Evolutionary conservation across 1,139 yeast genomes (phyloP).

Genomic region (Pichia sorboxylosa): DNA sequence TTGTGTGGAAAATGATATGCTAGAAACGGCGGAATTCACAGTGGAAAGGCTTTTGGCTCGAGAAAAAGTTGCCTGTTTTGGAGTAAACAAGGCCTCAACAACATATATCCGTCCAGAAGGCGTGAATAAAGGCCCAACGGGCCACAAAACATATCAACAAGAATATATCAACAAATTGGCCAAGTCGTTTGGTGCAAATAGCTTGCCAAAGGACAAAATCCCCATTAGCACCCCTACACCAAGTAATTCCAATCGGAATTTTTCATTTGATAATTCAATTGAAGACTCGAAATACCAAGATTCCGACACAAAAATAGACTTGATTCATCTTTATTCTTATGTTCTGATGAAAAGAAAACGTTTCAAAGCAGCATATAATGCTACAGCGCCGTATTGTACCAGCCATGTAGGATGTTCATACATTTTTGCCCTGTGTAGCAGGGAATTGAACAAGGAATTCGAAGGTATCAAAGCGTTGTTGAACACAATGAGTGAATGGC

Average conservation of each 20-base stretch:
- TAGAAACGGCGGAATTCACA: slow-evolving; percentile 68
- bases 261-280: too few relatives aligned
- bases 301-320: slow-evolving; percentile 30
- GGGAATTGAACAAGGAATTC: slow-evolving; percentile 40
- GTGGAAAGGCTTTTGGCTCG: slow-evolving; percentile 60
- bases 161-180: too few relatives aligned
- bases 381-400: slow-evolving; percentile 26
- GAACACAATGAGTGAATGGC: slow-evolving; percentile 28
- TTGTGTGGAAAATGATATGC: slow-evolving; percentile 59
- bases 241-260: too few relatives aligned
- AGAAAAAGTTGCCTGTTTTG: slow-evolving; percentile 1
- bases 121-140: too few relatives aligned
- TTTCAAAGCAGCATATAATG: slow-evolving; percentile 49
- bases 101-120: too few relatives aligned
- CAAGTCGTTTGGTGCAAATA: too few relatives aligned
- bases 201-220: too few relatives aligned
- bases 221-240: too few relatives aligned
- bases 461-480: slow-evolving; percentile 58
- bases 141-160: too few relatives aligned
- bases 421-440: slow-evolving; percentile 56
- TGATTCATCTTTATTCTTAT: slow-evolving; percentile 53
- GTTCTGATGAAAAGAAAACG: slow-evolving; percentile 45
- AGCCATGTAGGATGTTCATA: slow-evolving; percentile 62
- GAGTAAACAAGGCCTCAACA: too few relatives aligned
- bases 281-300: too few relatives aligned